Evolutionary conservation across 148 eudicot genomes (phyloP).

Genomic region (Rhododendron griersonianum): DNA sequence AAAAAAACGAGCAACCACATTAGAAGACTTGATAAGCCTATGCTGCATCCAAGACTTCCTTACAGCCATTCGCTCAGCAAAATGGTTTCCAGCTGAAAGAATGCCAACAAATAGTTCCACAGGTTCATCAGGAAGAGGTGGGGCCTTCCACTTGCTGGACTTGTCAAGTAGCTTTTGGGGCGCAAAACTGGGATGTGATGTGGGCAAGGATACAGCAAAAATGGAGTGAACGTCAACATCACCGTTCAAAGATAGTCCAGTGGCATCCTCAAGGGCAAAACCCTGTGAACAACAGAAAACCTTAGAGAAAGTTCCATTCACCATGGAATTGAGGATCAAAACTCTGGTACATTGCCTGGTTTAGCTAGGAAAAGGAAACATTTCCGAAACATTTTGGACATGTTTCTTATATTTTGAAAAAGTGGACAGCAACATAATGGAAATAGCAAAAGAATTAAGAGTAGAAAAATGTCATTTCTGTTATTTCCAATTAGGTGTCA

Average conservation of each 20-base stretch:
- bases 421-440: background rate
- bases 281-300: constrained; percentile 43
- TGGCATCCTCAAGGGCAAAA: constrained; percentile 88
- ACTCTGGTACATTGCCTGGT: background rate
- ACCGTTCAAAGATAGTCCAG: constrained; percentile 70
- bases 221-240: constrained; percentile 72
- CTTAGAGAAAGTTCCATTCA: constrained; percentile 7
- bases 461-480: background rate
- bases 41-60: constrained; percentile 96
- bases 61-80: constrained; percentile 93
- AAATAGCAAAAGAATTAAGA: background rate
- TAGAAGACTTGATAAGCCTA: constrained; percentile 60
- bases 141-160: constrained; percentile 68
- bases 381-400: background rate
- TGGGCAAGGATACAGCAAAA: constrained; percentile 79
- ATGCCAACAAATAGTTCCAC: constrained; percentile 78
- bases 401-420: background rate
- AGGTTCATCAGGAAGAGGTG: constrained; percentile 54
- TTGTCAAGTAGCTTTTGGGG: constrained; percentile 72
- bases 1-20: constrained; percentile 80
- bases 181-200: constrained; percentile 77
- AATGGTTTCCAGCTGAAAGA: constrained; percentile 90
- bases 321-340: background rate
- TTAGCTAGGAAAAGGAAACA: background rate
- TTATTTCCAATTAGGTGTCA: background rate